Percentiles rank a stretch among this genome's conserved stretches.
Evolutionary conservation across 2,329 filamentous ascomycete species (phyloP).

Genomic region (Talaromyces pinophilus): DNA sequence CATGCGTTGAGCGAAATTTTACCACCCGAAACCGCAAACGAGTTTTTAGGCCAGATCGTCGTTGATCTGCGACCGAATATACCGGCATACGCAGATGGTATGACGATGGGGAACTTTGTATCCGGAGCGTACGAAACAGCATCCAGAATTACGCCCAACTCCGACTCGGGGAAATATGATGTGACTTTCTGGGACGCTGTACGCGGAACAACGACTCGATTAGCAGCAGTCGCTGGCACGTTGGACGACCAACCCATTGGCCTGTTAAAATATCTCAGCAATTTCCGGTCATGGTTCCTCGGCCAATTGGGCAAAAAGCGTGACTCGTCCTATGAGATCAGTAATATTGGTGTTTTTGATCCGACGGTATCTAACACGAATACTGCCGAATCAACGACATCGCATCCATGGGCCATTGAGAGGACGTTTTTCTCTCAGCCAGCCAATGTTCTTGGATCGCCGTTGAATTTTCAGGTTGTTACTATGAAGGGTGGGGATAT

Average conservation of each 20-base stretch:
- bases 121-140: constrained; percentile 13
- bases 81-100: background rate
- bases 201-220: background rate
- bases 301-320: constrained; percentile 42
- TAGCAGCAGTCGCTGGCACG: constrained; percentile 1
- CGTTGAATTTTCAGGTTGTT: constrained; percentile 47
- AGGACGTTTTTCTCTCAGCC: constrained; percentile 50
- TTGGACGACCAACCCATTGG: constrained; percentile 47
- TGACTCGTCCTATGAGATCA: constrained; percentile 49
- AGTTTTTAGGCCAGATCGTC: background rate
- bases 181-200: constrained; percentile 7
- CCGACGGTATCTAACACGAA: constrained; percentile 6
- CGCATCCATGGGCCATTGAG: constrained; percentile 29
- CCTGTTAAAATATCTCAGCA: constrained; percentile 45
- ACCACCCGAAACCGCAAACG: background rate
- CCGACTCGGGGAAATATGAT: background rate
- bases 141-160: constrained; percentile 22
- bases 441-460: constrained; percentile 40
- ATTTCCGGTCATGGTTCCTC: constrained; percentile 44
- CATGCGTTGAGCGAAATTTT: background rate
- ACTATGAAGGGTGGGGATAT: constrained; percentile 44
- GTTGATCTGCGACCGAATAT: constrained; percentile 29
- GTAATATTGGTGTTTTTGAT: constrained; percentile 48
- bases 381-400: background rate
- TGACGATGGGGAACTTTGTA: constrained; percentile 13